Conservation (phyloP, 2,329 filamentous ascomycete species). For the Beauveria australis region DNA sequence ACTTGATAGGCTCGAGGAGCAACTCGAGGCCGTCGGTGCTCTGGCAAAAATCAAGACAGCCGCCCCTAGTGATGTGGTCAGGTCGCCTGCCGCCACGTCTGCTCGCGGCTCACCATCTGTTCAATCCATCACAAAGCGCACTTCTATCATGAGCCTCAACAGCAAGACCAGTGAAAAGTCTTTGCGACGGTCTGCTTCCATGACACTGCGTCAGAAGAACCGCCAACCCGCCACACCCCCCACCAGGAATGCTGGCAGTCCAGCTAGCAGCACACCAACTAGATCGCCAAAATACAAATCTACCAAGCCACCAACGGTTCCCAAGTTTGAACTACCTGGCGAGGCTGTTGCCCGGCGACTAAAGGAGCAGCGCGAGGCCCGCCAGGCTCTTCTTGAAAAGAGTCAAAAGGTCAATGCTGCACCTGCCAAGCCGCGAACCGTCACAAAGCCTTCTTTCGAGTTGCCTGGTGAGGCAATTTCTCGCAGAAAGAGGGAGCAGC, state of each 20-base stretch:
- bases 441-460: slow-evolving; percentile 50
- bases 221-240: slow-evolving; percentile 5
- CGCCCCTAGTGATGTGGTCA: slow-evolving; percentile 18
- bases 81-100: slow-evolving; percentile 5
- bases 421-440: slow-evolving; percentile 38
- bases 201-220: slow-evolving; percentile 26
- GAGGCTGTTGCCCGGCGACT: slow-evolving; percentile 51
- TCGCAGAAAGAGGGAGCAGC: slow-evolving; percentile 45
- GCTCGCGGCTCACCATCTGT: slow-evolving; percentile 13
- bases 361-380: slow-evolving; percentile 51
- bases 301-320: slow-evolving; percentile 43
- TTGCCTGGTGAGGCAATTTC: slow-evolving; percentile 56
- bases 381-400: slow-evolving; percentile 31
- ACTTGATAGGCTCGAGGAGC: slow-evolving; percentile 53
- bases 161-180: slow-evolving; percentile 27
- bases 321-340: slow-evolving; percentile 55
- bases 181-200: slow-evolving; percentile 34
- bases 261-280: not conserved
- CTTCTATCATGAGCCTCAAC: slow-evolving; percentile 28
- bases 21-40: slow-evolving; percentile 46
- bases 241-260: slow-evolving; percentile 5
- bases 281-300: slow-evolving; percentile 32
- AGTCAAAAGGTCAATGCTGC: slow-evolving; percentile 27
- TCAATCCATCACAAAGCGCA: slow-evolving; percentile 18
- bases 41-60: slow-evolving; percentile 27